Evolutionary conservation across 345 rosid genomes (phyloP).

Genomic region (Arabidopsis thaliana): DNA sequence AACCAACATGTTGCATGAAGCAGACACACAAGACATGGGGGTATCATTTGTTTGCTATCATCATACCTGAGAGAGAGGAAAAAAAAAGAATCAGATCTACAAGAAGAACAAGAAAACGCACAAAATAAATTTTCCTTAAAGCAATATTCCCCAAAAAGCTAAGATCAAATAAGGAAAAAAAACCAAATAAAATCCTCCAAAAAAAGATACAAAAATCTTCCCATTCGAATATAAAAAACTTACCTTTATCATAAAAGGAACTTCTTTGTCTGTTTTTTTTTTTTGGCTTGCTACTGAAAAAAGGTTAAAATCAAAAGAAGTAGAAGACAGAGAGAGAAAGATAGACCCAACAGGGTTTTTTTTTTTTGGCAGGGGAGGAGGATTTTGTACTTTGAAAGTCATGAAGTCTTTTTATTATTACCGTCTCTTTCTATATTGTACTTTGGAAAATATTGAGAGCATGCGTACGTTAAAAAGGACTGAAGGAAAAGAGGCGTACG

Average conservation of each 20-base stretch:
- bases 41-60: slow-evolving; percentile 36
- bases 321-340: slow-evolving; percentile 7
- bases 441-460: slow-evolving; percentile 6
- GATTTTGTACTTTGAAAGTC: slow-evolving; percentile 33
- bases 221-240: neutral
- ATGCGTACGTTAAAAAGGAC: slow-evolving; percentile 42
- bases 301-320: neutral
- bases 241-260: slow-evolving; percentile 29
- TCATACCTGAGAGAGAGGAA: slow-evolving; percentile 33
- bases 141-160: neutral
- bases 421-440: slow-evolving; percentile 33
- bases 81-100: slow-evolving; percentile 38
- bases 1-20: slow-evolving; percentile 49
- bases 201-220: neutral
- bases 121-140: neutral
- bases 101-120: slow-evolving; percentile 25
- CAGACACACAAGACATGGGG: slow-evolving; percentile 48
- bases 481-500: slow-evolving; percentile 32
- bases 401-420: neutral
- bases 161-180: slow-evolving; percentile 22
- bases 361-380: neutral
- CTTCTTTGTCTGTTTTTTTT: neutral
- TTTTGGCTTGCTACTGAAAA: neutral
- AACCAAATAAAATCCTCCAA: neutral
- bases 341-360: neutral